Evolutionary conservation across 139 green algal genomes (phyloP).

Genomic region (Micractinium sp.): DNA sequence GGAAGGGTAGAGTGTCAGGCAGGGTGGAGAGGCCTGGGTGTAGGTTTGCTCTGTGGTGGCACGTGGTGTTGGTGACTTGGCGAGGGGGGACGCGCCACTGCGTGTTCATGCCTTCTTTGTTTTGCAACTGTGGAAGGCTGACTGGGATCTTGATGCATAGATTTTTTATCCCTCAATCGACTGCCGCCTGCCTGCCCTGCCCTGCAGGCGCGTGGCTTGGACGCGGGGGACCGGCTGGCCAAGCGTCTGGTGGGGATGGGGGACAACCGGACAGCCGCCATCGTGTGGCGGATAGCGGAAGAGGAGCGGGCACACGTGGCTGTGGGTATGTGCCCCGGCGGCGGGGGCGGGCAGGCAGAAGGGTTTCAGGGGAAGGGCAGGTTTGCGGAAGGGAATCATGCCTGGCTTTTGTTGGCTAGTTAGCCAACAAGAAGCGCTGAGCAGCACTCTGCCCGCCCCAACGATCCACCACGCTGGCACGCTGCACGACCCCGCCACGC

Average conservation of each 20-base stretch:
- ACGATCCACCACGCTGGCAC: too few species aligned
- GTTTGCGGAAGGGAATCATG: not conserved
- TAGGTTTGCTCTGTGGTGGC: not conserved
- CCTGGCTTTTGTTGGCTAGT: not conserved
- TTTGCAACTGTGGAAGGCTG: too few species aligned
- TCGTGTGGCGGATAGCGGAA: conserved; percentile 26
- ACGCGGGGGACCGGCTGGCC: conserved; percentile 62
- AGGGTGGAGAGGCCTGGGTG: not conserved
- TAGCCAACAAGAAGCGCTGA: not conserved
- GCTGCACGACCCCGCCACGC: too few species aligned
- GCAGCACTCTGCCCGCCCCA: too few species aligned
- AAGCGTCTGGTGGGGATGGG: conserved; percentile 65
- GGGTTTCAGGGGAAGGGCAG: not conserved
- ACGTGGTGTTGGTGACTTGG: too few species aligned
- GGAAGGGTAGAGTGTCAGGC: not conserved
- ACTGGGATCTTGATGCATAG: too few species aligned
- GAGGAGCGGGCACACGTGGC: conserved; percentile 85
- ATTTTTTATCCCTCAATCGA: too few species aligned
- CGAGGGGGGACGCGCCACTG: too few species aligned
- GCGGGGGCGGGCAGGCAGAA: too few species aligned
- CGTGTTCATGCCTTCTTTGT: too few species aligned
- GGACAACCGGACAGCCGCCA: conserved; percentile 67
- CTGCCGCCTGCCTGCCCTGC: too few species aligned
- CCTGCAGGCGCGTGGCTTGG: conserved; percentile 26
- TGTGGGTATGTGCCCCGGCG: conserved; percentile 53